Base-by-base conservation (phyloP, 208 protist genomes). In the Trypanosomatidae sp. region DNA sequence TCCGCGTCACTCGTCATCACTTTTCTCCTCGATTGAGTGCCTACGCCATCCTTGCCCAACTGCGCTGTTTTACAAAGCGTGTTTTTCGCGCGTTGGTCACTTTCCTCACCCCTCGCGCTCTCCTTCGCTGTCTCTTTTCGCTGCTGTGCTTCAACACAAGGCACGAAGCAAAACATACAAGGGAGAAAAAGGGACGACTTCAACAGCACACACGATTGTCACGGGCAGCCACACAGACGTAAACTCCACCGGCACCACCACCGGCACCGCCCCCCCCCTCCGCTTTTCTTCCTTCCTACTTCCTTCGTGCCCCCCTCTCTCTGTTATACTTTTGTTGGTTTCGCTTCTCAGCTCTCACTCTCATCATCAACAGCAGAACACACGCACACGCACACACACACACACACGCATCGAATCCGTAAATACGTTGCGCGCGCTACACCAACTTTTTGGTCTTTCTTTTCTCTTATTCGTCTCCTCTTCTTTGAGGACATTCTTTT, bases 281-380 rank as follows among this genome's bases (percentile, higher is more conserved):
- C 47, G 47, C 47, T 50, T 50, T 50, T 50, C 47, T 49, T 66
- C 19, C 66, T 56, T 68, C 52, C 36, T 62, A 13, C 50, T 39
- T 15, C 39, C 33, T 25, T 15, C 41, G 19, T 25, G n/a, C 10
- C 60, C 17, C 41, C 19, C 22, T 25, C 22, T 25, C 56, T 62
- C 19, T 39, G 13, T 15, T 22, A 12, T 22, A n/a, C 56, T 22
- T 25, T 62, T 25, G 13, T 62, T 39, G 0, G 12, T 39, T 36
- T 22, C 19, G 25, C 56, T 39, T 2, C 19, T 62, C 47, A 50
- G 9, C 17, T 59, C 9, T n/a, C 53, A 25, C n/a, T 10, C n/a
- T 30, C 33, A 0, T 5, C 30, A 64, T 17, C 36, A 39, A 39
- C 36, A 39, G 36, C 36, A 39, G 36, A 39, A 39, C 1, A 36